phyloP scores from a whole-genome alignment of 495 filamentous ascomycete genomes.

The Aspergillus carlsbadensis region DNA sequence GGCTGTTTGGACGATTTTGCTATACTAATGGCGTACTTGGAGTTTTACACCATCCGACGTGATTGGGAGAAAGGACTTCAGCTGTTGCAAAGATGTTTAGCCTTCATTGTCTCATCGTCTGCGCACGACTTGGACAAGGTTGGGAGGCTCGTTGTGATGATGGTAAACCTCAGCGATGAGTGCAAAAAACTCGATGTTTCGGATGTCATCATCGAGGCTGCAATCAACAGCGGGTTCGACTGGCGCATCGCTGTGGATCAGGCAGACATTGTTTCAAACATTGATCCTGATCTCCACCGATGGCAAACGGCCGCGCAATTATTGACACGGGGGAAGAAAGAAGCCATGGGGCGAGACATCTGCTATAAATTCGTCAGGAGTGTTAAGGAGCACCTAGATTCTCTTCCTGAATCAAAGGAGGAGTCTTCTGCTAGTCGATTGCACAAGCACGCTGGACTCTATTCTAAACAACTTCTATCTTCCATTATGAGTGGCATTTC shows the following conservation, averaged over 20 bases:
- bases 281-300: constrained; percentile 24
- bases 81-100: constrained; percentile 34
- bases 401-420: constrained; percentile 19
- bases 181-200: constrained; percentile 33
- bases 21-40: constrained; percentile 38
- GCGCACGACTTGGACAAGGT: constrained; percentile 23
- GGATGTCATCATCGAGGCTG: constrained; percentile 34
- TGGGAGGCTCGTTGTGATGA: constrained; percentile 36
- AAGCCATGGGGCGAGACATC: constrained; percentile 33
- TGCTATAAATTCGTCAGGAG: constrained; percentile 34
- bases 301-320: constrained; percentile 30
- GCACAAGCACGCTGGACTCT: constrained; percentile 24
- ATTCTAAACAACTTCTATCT: constrained; percentile 30
- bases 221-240: constrained; percentile 40
- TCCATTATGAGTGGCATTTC: constrained; percentile 17
- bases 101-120: constrained; percentile 37
- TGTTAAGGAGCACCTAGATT: constrained; percentile 27
- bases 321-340: constrained; percentile 15
- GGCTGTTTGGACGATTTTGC: constrained; percentile 43
- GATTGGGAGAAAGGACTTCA: constrained; percentile 40
- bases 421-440: constrained; percentile 15
- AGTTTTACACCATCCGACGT: constrained; percentile 38
- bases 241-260: constrained; percentile 26
- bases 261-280: constrained; percentile 25
- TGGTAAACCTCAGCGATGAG: constrained; percentile 41